phyloP scores from a whole-genome alignment of 352 stramenopile genomes.

The Blastocystis sp. region DNA sequence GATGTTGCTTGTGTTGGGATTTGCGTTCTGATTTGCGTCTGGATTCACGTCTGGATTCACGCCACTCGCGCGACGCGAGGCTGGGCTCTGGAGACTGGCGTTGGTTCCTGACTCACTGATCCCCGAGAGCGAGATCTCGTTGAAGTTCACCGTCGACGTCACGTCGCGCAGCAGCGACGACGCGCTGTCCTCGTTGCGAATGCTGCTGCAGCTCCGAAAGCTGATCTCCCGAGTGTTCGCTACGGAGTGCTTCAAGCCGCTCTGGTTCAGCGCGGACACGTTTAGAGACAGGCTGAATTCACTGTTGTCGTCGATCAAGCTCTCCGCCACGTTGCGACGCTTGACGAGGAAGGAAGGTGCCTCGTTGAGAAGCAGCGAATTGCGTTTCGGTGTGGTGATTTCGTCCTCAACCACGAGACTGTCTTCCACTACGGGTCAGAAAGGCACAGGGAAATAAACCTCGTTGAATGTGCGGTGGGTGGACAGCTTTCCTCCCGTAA shows the following conservation, averaged over 20 bases:
- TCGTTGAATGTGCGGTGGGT: not conserved
- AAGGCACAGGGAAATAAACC: not conserved
- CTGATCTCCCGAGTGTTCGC: not conserved
- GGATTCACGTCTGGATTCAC: not conserved
- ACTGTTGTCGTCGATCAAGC: constrained; percentile 26
- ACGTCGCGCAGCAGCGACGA: constrained; percentile 30
- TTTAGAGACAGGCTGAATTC: constrained; percentile 13
- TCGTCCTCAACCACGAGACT: constrained; percentile 13
- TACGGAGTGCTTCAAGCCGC: not conserved
- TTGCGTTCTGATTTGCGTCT: not conserved
- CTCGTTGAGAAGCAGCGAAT: not conserved
- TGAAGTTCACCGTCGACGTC: constrained; percentile 13
- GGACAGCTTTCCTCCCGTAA: not conserved
- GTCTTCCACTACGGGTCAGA: constrained; percentile 12
- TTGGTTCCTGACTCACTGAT: not conserved
- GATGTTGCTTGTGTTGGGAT: not conserved
- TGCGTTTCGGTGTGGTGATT: not conserved
- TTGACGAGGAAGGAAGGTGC: constrained; percentile 4
- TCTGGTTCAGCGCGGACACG: constrained; percentile 16
- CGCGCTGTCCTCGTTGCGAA: not conserved
- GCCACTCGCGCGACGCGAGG: not conserved
- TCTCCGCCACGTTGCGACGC: not conserved
- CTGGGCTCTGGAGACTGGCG: not conserved
- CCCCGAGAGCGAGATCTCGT: constrained; percentile 24
- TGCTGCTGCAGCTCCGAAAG: constrained; percentile 32